Percentiles rank a stretch among this genome's conserved stretches.
Evolutionary conservation across 179 eudicot genomes (phyloP).

Genomic region (Beta lomatogona): DNA sequence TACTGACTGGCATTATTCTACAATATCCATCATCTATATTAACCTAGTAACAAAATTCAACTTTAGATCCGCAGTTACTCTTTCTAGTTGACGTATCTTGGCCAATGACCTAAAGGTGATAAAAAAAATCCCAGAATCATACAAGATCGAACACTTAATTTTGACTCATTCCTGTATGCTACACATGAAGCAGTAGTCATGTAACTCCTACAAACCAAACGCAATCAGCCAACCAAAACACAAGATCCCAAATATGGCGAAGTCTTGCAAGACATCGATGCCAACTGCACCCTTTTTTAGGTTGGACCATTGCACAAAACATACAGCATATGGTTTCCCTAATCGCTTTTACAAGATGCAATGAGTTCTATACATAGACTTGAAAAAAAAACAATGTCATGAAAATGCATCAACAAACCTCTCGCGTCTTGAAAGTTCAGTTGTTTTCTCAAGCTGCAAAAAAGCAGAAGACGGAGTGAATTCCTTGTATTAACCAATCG

Average conservation of each 20-base stretch:
- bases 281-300: neutral
- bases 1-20: too few relatives aligned
- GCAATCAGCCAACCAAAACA: neutral
- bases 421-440: conserved; percentile 88
- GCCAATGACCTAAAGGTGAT: neutral
- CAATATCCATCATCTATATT: neutral
- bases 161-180: neutral
- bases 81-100: neutral
- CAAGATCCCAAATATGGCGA: neutral
- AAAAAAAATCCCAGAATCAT: neutral
- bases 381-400: neutral
- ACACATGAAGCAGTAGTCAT: neutral
- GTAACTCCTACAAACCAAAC: neutral
- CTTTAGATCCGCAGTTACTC: neutral
- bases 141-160: neutral
- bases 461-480: neutral
- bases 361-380: neutral
- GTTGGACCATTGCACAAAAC: neutral
- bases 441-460: conserved; percentile 75
- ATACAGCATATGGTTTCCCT: neutral
- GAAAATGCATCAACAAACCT: conserved; percentile 49
- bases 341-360: neutral
- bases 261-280: neutral
- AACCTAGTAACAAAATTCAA: neutral
- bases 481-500: conserved; percentile 1